These are phyloP conservation scores for Fusarium lyarnte DNA, from an alignment of 2,329 filamentous ascomycete genomes.

Conservation along the genomic window DNA sequence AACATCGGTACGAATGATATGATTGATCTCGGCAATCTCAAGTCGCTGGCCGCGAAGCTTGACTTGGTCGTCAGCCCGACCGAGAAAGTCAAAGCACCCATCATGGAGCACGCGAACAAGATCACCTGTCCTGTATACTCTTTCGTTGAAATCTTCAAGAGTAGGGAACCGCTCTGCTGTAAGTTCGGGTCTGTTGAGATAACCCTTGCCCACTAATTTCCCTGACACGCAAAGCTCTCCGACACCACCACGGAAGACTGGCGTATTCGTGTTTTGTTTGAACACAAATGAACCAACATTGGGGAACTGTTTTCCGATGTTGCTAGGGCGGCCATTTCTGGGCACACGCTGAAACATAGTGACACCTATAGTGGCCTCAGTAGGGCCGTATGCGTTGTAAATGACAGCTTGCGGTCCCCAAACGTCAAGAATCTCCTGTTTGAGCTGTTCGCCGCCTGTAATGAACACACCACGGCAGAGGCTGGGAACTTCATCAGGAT, in stretches of 20 bases:
- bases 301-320: slow-evolving; percentile 86
- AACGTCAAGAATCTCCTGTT: slow-evolving; percentile 85
- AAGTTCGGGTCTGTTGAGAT: slow-evolving; percentile 81
- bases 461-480: slow-evolving; percentile 89
- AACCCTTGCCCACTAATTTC: slow-evolving; percentile 87
- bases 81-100: slow-evolving; percentile 85
- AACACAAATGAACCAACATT: slow-evolving; percentile 90
- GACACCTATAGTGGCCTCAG: slow-evolving; percentile 91
- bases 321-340: slow-evolving; percentile 79
- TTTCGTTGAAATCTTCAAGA: slow-evolving; percentile 64
- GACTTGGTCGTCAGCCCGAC: slow-evolving; percentile 89
- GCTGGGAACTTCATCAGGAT: slow-evolving; percentile 82
- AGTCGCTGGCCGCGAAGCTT: slow-evolving; percentile 90
- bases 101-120: slow-evolving; percentile 84
- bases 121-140: slow-evolving; percentile 89
- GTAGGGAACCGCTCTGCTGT: slow-evolving; percentile 80
- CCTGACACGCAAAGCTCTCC: slow-evolving; percentile 92
- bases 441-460: slow-evolving; percentile 87
- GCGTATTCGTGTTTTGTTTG: slow-evolving; percentile 71
- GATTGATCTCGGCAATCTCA: slow-evolving; percentile 91
- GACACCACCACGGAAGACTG: slow-evolving; percentile 80
- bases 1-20: slow-evolving; percentile 74
- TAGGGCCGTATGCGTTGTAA: slow-evolving; percentile 93
- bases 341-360: slow-evolving; percentile 90
- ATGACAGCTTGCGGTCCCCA: slow-evolving; percentile 86